Percentiles rank a stretch among this genome's conserved stretches.
Conservation (phyloP, 2,329 filamentous ascomycete species). For the Fusarium buharicum region DNA sequence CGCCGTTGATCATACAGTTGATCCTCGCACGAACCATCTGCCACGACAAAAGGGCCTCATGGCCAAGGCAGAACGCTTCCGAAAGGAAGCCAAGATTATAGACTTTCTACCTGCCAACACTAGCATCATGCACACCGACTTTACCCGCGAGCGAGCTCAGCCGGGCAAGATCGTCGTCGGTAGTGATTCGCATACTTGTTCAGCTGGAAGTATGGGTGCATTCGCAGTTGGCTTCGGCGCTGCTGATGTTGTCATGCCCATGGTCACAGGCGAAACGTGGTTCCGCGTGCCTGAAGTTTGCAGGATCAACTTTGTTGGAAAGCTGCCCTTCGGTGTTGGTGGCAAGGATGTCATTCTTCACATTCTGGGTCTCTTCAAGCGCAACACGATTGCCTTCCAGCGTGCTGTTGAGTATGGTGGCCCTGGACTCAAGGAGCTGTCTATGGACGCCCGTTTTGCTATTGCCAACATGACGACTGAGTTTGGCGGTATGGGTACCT, state of each 20-base stretch:
- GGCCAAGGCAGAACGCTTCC: conserved; percentile 50
- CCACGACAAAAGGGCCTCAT: conserved; percentile 53
- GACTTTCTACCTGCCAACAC: conserved; percentile 45
- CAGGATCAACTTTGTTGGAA: conserved; percentile 55
- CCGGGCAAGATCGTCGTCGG: conserved; percentile 57
- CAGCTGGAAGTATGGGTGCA: conserved; percentile 53
- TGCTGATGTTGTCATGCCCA: conserved; percentile 57
- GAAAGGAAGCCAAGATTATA: conserved; percentile 56
- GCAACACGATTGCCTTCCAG: conserved; percentile 58
- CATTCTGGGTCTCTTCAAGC: conserved; percentile 55
- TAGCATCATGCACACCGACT: conserved; percentile 61
- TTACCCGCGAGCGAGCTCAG: conserved; percentile 55
- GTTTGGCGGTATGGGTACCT: conserved; percentile 54
- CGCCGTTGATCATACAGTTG: conserved; percentile 60
- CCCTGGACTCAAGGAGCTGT: conserved; percentile 52
- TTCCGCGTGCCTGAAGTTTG: conserved; percentile 57
- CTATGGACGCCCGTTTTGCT: conserved; percentile 57
- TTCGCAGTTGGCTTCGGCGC: conserved; percentile 58
- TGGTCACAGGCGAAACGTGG: conserved; percentile 60
- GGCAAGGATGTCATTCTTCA: conserved; percentile 60
- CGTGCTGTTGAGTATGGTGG: conserved; percentile 59
- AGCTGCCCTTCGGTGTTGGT: conserved; percentile 51
- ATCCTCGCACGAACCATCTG: conserved; percentile 53
- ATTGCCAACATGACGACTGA: conserved; percentile 60
- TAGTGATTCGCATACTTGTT: conserved; percentile 60